Base-by-base conservation (phyloP, 257 asterid genomes). In the Przewalskia tangutica region DNA sequence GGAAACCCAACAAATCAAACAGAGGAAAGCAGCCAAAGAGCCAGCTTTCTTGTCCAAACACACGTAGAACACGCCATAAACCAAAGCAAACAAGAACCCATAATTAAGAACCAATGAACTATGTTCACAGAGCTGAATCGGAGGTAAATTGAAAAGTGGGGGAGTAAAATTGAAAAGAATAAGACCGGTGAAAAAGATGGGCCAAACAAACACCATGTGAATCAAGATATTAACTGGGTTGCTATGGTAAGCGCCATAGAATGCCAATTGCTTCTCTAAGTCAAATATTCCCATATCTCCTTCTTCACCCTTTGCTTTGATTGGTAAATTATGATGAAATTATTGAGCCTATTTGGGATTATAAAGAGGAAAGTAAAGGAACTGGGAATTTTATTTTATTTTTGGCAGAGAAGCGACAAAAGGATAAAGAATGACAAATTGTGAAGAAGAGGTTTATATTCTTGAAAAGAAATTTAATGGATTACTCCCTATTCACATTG, bases 231-330 rank as follows among this genome's bases (percentile, higher is more conserved):
- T 96, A 7, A 88, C 58, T 3, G 94, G 97, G 88, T 96, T 93
- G 88, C 89, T 93, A 85, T 96, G 99, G 86, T 96, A 92, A 82
- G 98, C 94, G 51, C 99, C 99, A 67, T 96, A 96, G 88, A 96
- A 94, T 1, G 98, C 89, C 65, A 94, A 96, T 59, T 94, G 98
- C 82, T 92, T 81, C 71, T 96, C 99, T 81, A 96, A 89, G 90
- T 96, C 97, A 60, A 96, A 84, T 81, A 96, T 60, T n/a, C 93
- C 98, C 97, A 90, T 90, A 59, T 78, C 51, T 51, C 11, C 18
- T 27, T 56, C 53, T 23, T 23, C 48, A 38, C 60, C 77, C 12
- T 79, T 18, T 23, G 27, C 27, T 23, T 23, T 23, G 27, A 23
- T 23, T 34, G 16, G 63, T 32, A 12, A 81, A 79, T 50, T 38